Percentiles rank a stretch among this genome's conserved stretches.
Conservation (phyloP, 306 rosid species). For the Astragalus glycyphyllos region DNA sequence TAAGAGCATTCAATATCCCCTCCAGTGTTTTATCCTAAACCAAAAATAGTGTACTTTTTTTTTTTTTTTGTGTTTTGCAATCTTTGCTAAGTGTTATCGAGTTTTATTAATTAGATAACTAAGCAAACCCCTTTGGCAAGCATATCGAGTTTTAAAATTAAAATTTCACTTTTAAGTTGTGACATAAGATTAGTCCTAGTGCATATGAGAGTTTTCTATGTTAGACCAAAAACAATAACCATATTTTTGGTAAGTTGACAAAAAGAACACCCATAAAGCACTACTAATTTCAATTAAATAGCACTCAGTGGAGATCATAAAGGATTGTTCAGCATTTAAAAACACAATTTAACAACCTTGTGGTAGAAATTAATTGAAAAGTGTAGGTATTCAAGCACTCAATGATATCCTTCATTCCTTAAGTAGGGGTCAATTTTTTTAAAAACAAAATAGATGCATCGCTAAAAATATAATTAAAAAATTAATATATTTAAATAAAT, state of each 20-base stretch:
- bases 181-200: neutral
- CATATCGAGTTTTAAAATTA: too few relatives aligned
- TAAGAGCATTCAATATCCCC: too few relatives aligned
- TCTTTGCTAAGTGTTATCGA: neutral
- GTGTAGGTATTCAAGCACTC: neutral
- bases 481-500: too few relatives aligned
- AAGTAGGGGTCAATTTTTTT: too few relatives aligned
- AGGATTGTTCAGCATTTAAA: neutral
- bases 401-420: too few relatives aligned
- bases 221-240: neutral
- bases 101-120: neutral
- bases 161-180: too few relatives aligned
- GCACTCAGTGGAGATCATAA: neutral
- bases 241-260: too few relatives aligned
- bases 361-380: neutral
- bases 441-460: too few relatives aligned
- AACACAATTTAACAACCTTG: neutral
- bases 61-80: slow-evolving; percentile 15
- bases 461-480: too few relatives aligned
- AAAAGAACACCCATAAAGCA: too few relatives aligned
- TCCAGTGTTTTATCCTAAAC: neutral
- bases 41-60: neutral
- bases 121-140: too few relatives aligned
- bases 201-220: neutral
- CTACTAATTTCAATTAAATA: neutral